A percentile compares a stretch with the other conserved stretches of the same genome.
These are phyloP conservation scores for Phoma sp. DNA, from an alignment of 2,329 filamentous ascomycete species.

Conservation along the genomic window DNA sequence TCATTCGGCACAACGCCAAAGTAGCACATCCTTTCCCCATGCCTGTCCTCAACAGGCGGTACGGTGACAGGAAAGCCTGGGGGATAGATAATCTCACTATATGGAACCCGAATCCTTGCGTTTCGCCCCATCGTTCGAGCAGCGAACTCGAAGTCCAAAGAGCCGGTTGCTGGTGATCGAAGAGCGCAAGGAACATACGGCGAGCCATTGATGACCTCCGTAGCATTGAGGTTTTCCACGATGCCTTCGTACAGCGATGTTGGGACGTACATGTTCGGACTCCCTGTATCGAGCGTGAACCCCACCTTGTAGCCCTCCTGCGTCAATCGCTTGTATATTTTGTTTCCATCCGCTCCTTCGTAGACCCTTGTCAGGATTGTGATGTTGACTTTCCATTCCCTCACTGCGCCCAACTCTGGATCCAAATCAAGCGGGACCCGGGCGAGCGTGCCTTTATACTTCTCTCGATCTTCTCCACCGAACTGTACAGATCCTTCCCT, in stretches of 20 bases:
- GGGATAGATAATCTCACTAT: slow-evolving; percentile 22
- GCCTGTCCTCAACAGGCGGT: slow-evolving; percentile 8
- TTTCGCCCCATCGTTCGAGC: background rate
- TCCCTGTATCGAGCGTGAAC: slow-evolving; percentile 19
- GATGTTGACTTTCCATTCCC: slow-evolving; percentile 1
- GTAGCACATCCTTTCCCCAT: slow-evolving; percentile 22
- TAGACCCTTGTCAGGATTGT: background rate
- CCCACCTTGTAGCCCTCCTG: background rate
- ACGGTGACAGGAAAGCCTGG: slow-evolving; percentile 20
- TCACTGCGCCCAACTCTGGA: background rate
- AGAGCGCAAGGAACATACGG: slow-evolving; percentile 22
- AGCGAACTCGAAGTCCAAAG: background rate
- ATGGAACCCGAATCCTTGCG: slow-evolving; percentile 11
- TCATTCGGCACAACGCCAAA: slow-evolving; percentile 42
- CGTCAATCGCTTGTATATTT: background rate
- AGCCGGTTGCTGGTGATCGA: background rate
- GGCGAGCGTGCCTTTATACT: background rate
- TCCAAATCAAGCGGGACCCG: background rate
- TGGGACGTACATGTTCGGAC: slow-evolving; percentile 28
- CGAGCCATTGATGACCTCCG: slow-evolving; percentile 3
- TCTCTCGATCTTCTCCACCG: background rate
- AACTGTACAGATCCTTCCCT: background rate
- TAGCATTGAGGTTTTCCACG: slow-evolving; percentile 13
- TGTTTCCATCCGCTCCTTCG: background rate
- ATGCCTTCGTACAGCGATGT: slow-evolving; percentile 15